phyloP scores from a whole-genome alignment of 208 protist genomes.

The Leishmania martiniquensis region DNA sequence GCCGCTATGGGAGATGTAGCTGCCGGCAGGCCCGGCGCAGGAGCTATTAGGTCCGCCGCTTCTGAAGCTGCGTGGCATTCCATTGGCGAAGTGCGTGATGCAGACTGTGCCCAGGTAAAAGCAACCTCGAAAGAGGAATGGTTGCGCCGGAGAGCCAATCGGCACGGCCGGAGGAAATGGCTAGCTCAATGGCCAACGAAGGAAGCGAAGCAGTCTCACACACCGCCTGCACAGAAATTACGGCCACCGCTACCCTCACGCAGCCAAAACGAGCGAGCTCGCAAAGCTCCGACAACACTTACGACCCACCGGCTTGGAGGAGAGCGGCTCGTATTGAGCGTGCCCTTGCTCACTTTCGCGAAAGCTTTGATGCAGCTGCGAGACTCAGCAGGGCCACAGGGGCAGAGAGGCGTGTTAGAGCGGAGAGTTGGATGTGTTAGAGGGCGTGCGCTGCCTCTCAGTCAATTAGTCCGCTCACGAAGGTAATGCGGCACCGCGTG shows the following conservation, averaged over 20 bases:
- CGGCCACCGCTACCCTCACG: not conserved
- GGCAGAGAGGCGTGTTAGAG: not conserved
- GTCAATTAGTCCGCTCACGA: not conserved
- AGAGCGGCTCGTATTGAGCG: too few relatives aligned
- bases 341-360: not conserved
- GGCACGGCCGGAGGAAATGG: not conserved
- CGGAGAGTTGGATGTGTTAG: not conserved
- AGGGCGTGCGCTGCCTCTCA: not conserved
- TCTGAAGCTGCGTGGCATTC: not conserved
- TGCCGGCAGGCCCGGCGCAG: not conserved
- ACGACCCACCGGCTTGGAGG: not conserved
- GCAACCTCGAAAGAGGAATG: not conserved
- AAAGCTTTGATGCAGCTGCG: not conserved
- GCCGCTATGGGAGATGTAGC: conserved; percentile 11
- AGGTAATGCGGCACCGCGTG: not conserved
- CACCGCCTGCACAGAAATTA: not conserved
- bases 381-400: not conserved
- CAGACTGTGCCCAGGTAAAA: too few relatives aligned
- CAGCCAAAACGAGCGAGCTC: not conserved
- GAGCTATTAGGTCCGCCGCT: not conserved
- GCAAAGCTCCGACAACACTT: not conserved
- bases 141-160: too few relatives aligned
- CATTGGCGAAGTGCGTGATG: not conserved
- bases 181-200: not conserved
- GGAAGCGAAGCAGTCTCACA: not conserved